Percentiles rank a stretch among this genome's conserved stretches.
Evolutionary conservation across 345 rosid genomes (phyloP).

Genomic region (Pelargonium nanum): DNA sequence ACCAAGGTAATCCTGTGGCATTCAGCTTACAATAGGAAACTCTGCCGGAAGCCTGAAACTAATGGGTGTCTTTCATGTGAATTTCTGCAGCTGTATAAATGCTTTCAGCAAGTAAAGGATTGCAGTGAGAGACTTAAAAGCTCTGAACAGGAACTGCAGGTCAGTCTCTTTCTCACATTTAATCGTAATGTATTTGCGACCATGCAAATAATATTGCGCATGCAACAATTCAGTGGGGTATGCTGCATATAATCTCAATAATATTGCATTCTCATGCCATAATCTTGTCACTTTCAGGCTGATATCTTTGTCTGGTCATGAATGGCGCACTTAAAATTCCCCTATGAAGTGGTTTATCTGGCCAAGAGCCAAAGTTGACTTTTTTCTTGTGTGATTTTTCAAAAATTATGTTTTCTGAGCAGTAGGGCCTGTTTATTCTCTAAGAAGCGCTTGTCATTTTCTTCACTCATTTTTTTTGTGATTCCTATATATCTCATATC

Average conservation of each 20-base stretch:
- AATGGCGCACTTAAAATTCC: background rate
- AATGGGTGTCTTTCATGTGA: conserved; percentile 8
- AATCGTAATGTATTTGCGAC: background rate
- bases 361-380: background rate
- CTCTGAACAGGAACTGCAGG: conserved; percentile 73
- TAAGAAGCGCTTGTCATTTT: background rate
- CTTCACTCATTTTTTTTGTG: background rate
- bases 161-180: conserved; percentile 16
- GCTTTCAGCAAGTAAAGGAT: conserved; percentile 58
- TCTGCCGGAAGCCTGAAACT: background rate
- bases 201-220: background rate
- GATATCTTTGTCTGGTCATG: background rate
- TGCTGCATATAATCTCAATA: background rate
- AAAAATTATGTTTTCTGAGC: too few species aligned
- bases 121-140: conserved; percentile 47
- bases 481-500: background rate
- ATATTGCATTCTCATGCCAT: background rate
- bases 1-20: conserved; percentile 38
- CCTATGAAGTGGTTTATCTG: background rate
- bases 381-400: background rate
- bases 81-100: conserved; percentile 50
- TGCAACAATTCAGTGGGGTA: background rate
- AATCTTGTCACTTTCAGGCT: background rate
- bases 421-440: background rate
- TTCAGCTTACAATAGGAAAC: conserved; percentile 5